Evolutionary conservation across 345 rosid species (phyloP), one percentile per base, ranked within the genome.

Genomic region (Melastoma malabathricum): DNA sequence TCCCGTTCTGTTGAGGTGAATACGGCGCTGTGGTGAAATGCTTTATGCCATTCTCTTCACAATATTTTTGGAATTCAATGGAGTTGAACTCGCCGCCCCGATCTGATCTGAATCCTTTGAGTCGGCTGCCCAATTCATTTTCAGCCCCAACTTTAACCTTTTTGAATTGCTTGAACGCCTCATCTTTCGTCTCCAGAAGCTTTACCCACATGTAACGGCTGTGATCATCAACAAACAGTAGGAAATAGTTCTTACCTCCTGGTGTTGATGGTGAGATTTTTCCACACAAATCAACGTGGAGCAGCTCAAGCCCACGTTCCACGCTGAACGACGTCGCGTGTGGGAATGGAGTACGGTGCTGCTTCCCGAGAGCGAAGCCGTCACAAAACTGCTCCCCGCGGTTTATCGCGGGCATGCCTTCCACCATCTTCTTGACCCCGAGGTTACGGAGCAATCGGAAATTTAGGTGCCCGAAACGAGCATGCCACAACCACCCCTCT

Each of bases 1-100:
- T 3, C 17, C 63, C 56, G 48, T 65, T 65, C 39, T 65, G 44
- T 59, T 65, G 60, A 3, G 57, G 60, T 0, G 64, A 59, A 4
- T 22, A 38, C 0, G 19, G 17, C 23, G 45, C 52, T 4, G 54
- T 44, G 0, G 54, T 57, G 34, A 46, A 39, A 19, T 23, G 31
- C 1, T 18, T 6, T 1, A 54, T 41, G 3, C 57, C 48, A 10
- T 29, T 29, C 38, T 1, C 9, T 10, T 29, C 38, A 10, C 2
- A 29, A 10, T 5, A 29, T 5, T 29, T 10, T 6, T 10, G 38
- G 9, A 48, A 48, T 14, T 16, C 5, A 27, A 10, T 16, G 6
- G 52, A 16, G 9, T 17, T 48, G 52, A 48, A 48, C 52, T 48
- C 52, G 7, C 23, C 25, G 9, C 52, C 52, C 2, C 27, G 25